Base-by-base conservation (phyloP, 2,329 filamentous ascomycete genomes). In the Monilinia fructigena region DNA sequence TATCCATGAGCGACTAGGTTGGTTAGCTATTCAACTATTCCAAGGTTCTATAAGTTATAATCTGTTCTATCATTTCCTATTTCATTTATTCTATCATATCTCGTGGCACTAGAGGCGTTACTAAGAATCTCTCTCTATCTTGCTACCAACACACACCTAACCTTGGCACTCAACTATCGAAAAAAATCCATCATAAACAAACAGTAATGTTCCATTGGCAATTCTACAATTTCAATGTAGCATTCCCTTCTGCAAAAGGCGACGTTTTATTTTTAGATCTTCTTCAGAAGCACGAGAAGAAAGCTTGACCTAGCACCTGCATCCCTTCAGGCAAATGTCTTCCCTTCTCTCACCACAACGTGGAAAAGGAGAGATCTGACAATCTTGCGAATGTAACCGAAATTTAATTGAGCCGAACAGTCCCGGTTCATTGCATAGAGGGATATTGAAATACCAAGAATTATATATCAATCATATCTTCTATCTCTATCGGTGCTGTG, bases 91-190 rank as follows among this genome's bases (percentile, higher is more conserved):
- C 56, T 5, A 18, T n/a, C 14, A 1, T 6, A 23, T 11, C 40
- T 16, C 40, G 28, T 48, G 26, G 8, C 23, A n/a, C 4, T 28
- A 60, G 50, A 12, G 31, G 58, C 28, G 42, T 38, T 18, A 14
- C n/a, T 50, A 50, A 50, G 23, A 58, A 47, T 18, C 55, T 58
- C 23, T 50, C 20, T 48, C 47, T 48, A n/a, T 11, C 20, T 48
- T 18, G 6, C 6, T 18, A 20, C 4, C 45, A 31, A 31, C 45
- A 45, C 11, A 20, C 16, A 18, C 42, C 42, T 3, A 18, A 16
- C 6, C 50, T 47, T 63, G 50, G 61, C 61, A 63, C n/a, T 35
- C 23, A 38, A 55, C 52, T 48, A 63, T 63, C n/a, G 45, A 48
- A 48, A 48, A 48, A 40, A 31, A 40, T 23, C 45, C 45, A 10